Evolutionary conservation across 345 rosid species (phyloP).

Genomic region (Excoecaria cochinchinensis): DNA sequence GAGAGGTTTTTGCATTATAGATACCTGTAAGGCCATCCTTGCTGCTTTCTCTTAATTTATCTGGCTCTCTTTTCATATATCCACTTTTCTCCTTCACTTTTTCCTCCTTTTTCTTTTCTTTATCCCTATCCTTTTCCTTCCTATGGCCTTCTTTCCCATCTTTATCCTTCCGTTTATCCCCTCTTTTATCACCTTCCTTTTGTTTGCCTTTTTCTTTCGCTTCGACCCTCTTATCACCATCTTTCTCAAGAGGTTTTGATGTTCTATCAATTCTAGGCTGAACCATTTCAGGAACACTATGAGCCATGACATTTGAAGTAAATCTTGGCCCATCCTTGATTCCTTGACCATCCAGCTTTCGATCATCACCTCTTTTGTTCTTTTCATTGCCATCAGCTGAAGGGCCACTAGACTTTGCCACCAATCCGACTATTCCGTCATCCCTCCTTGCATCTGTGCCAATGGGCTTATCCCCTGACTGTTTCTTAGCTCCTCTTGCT

Average conservation of each 20-base stretch:
- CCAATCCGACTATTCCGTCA: slow-evolving; percentile 31
- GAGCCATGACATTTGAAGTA: slow-evolving; percentile 28
- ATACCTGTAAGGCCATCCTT: slow-evolving; percentile 26
- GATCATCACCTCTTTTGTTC: slow-evolving; percentile 34
- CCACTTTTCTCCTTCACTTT: slow-evolving; percentile 26
- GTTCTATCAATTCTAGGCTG: slow-evolving; percentile 29
- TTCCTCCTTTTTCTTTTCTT: slow-evolving; percentile 33
- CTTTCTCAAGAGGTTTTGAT: slow-evolving; percentile 28
- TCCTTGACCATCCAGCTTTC: slow-evolving; percentile 32
- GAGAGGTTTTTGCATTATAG: slow-evolving; percentile 21
- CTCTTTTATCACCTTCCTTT: slow-evolving; percentile 32
- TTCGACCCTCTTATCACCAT: slow-evolving; percentile 26
- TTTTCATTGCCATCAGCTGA: slow-evolving; percentile 37
- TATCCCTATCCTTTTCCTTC: slow-evolving; percentile 35
- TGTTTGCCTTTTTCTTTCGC: slow-evolving; percentile 36
- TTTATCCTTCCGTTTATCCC: slow-evolving; percentile 33
- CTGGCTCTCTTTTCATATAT: slow-evolving; percentile 27
- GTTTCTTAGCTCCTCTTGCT: slow-evolving; percentile 26
- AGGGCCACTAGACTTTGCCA: slow-evolving; percentile 22
- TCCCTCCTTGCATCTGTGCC: slow-evolving; percentile 32
- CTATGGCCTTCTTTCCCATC: slow-evolving; percentile 27
- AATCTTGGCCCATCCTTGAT: slow-evolving; percentile 28
- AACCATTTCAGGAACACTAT: slow-evolving; percentile 28
- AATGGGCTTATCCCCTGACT: slow-evolving; percentile 30
- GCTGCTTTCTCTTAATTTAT: slow-evolving; percentile 29